Conservation (phyloP, 1,139 yeast species). For the Yamadazyma jaroonii region DNA sequence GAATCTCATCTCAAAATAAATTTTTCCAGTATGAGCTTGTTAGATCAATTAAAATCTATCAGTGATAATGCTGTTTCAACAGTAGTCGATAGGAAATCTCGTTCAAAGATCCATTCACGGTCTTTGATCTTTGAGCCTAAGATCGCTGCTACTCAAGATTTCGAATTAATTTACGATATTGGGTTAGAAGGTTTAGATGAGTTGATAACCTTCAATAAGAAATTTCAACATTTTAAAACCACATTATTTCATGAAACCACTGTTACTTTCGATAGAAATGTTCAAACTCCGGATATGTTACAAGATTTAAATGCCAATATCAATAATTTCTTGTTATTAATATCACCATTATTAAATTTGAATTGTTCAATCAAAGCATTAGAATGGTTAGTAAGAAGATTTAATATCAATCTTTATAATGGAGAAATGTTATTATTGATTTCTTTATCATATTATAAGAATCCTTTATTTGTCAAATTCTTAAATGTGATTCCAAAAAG, state of each 20-base stretch:
- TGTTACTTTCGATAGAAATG: constrained; percentile 72
- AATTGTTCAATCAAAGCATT: constrained; percentile 78
- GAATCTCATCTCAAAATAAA: not conserved
- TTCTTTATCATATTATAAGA: constrained; percentile 72
- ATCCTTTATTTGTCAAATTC: constrained; percentile 70
- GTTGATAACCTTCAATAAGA: constrained; percentile 65
- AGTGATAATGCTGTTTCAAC: constrained; percentile 66
- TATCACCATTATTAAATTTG: constrained; percentile 73
- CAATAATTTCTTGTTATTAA: constrained; percentile 66
- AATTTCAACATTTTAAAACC: constrained; percentile 65
- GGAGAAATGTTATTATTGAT: constrained; percentile 69
- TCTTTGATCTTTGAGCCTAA: constrained; percentile 85
- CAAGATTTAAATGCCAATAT: constrained; percentile 73
- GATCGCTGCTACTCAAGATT: constrained; percentile 91
- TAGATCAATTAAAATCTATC: constrained; percentile 77
- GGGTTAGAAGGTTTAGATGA: constrained; percentile 78
- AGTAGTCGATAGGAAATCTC: constrained; percentile 80
- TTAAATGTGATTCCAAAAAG: constrained; percentile 63
- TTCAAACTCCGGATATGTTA: constrained; percentile 72
- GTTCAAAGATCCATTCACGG: constrained; percentile 84
- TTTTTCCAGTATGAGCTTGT: constrained; percentile 50
- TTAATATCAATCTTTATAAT: constrained; percentile 79
- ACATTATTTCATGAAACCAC: constrained; percentile 83
- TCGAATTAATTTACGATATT: constrained; percentile 70
- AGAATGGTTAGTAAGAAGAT: constrained; percentile 95